Evolutionary conservation across 1,284 basidiomycete genomes (phyloP).

Genomic region (Peniophora sp.): DNA sequence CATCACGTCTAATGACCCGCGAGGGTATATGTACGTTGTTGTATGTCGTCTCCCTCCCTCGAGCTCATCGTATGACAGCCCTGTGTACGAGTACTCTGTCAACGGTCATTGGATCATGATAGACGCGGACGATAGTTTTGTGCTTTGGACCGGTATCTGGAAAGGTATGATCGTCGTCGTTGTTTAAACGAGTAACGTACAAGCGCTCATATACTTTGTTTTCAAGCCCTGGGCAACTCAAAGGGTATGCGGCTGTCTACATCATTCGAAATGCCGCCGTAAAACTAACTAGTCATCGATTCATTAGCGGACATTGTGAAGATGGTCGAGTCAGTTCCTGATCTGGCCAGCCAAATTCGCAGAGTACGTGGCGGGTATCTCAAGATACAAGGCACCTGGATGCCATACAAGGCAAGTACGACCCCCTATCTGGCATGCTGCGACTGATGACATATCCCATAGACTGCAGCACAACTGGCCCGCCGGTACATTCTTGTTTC

Average conservation of each 20-base stretch:
- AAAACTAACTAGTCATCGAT: slow-evolving; percentile 10
- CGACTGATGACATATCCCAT: not conserved
- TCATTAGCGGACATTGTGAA: slow-evolving; percentile 76
- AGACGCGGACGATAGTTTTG: slow-evolving; percentile 84
- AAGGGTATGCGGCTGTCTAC: slow-evolving; percentile 48
- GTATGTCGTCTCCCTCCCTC: not conserved
- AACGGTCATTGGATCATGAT: slow-evolving; percentile 90
- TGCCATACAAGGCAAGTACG: slow-evolving; percentile 70
- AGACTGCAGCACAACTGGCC: slow-evolving; percentile 69
- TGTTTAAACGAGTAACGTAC: slow-evolving; percentile 2
- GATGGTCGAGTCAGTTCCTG: slow-evolving; percentile 83
- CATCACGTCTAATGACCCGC: slow-evolving; percentile 78
- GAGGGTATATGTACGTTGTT: slow-evolving; percentile 70
- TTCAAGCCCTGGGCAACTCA: slow-evolving; percentile 69
- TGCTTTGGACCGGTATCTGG: slow-evolving; percentile 85
- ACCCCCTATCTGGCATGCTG: slow-evolving; percentile 1
- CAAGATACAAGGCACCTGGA: slow-evolving; percentile 86
- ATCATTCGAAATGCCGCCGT: not conserved
- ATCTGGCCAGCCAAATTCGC: slow-evolving; percentile 71
- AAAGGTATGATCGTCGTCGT: slow-evolving; percentile 46
- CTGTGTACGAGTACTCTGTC: slow-evolving; percentile 80
- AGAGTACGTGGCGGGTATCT: slow-evolving; percentile 80
- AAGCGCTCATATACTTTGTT: slow-evolving; percentile 5
- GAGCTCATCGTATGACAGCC: slow-evolving; percentile 32
- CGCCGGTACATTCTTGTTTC: slow-evolving; percentile 46